These are phyloP conservation scores for Myxozyma udenii DNA, from an alignment of 805 yeast genomes.

Conservation along the genomic window DNA sequence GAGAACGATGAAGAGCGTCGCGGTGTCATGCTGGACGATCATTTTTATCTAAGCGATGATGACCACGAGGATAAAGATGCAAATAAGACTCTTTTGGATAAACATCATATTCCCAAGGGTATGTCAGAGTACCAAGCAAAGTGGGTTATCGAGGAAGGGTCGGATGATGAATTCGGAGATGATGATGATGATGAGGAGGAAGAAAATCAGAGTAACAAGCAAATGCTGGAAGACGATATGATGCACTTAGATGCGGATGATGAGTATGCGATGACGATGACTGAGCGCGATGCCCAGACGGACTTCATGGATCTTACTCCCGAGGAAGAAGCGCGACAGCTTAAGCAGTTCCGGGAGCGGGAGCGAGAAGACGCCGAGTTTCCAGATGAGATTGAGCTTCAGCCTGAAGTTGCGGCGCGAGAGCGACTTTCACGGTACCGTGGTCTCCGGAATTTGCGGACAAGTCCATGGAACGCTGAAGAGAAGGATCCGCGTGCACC, in stretches of 20 bases:
- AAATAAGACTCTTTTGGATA: constrained; percentile 31
- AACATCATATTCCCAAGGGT: constrained; percentile 58
- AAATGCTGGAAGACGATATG: constrained; percentile 34
- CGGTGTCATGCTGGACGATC: constrained; percentile 60
- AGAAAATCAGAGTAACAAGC: no score
- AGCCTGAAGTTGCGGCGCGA: constrained; percentile 69
- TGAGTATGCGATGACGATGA: constrained; percentile 36
- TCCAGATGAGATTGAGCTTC: constrained; percentile 91
- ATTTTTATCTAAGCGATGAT: constrained; percentile 44
- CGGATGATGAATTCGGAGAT: constrained; percentile 39
- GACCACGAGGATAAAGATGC: constrained; percentile 37
- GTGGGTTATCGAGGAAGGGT: constrained; percentile 55
- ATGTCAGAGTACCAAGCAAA: constrained; percentile 73
- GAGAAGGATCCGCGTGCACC: constrained; percentile 78
- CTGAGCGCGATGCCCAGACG: constrained; percentile 44
- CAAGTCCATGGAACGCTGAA: constrained; percentile 82
- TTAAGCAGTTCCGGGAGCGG: constrained; percentile 66
- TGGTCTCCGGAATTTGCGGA: constrained; percentile 78
- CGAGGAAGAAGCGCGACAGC: constrained; percentile 80
- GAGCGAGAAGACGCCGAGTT: constrained; percentile 70
- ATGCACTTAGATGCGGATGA: constrained; percentile 14
- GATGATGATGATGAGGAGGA: constrained; percentile 13
- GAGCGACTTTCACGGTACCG: constrained; percentile 75
- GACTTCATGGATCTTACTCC: constrained; percentile 72
- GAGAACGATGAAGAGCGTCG: constrained; percentile 32